These are phyloP conservation scores for Aureobasidium leucospermi DNA, from an alignment of 2,329 filamentous ascomycete species.

Conservation along the genomic window DNA sequence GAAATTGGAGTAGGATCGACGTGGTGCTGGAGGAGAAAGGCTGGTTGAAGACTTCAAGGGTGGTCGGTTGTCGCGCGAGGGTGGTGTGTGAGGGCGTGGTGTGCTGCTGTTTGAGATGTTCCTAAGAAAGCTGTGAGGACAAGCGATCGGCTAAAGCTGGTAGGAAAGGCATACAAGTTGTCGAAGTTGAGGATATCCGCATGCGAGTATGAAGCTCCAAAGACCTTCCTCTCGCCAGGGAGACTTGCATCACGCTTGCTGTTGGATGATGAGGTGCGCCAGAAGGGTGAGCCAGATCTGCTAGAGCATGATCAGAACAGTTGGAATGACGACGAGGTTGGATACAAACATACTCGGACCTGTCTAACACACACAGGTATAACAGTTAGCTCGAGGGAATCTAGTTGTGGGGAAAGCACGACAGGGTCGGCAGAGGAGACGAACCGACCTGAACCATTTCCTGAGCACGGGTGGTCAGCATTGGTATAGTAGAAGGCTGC, in stretches of 20 bases:
- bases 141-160: neutral
- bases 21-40: conserved; percentile 47
- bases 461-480: conserved; percentile 44
- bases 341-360: conserved; percentile 26
- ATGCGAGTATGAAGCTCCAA: conserved; percentile 93
- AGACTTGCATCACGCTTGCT: conserved; percentile 49
- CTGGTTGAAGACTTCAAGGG: conserved; percentile 49
- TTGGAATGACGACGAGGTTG: neutral
- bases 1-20: conserved; percentile 72
- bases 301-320: neutral
- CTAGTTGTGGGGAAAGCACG: conserved; percentile 8
- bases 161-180: conserved; percentile 52
- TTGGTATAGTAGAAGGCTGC: neutral
- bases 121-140: neutral
- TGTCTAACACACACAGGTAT: conserved; percentile 23
- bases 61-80: conserved; percentile 50
- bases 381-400: conserved; percentile 11
- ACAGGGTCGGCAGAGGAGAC: conserved; percentile 34
- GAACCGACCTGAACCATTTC: conserved; percentile 99
- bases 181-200: conserved; percentile 89
- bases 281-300: conserved; percentile 85
- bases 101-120: conserved; percentile 29
- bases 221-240: conserved; percentile 63
- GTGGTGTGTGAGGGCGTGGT: conserved; percentile 69
- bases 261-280: conserved; percentile 54